Conservation (phyloP, 345 rosid genomes). For the Viola odorata region DNA sequence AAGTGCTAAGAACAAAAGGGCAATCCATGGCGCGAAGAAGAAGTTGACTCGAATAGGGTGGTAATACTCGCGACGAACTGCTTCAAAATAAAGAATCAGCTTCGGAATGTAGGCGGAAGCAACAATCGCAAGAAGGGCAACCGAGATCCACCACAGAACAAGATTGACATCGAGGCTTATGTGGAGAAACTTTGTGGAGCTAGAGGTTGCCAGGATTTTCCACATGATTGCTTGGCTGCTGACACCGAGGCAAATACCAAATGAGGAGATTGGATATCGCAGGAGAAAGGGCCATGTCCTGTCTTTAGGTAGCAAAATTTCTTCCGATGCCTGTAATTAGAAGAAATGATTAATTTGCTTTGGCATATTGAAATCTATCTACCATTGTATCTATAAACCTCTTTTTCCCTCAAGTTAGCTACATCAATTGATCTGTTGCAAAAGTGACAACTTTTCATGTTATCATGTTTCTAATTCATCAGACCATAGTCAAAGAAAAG, state of each 20-base stretch:
- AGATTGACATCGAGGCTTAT: conserved; percentile 38
- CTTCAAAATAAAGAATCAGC: conserved; percentile 63
- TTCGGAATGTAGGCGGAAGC: conserved; percentile 55
- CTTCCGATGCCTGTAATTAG: conserved; percentile 51
- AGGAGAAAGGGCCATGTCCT: conserved; percentile 92
- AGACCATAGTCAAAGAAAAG: no score
- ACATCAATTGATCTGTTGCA: no score
- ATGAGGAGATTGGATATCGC: conserved; percentile 66
- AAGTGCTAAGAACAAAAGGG: conserved; percentile 62
- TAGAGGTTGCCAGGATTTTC: conserved; percentile 65
- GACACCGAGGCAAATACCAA: conserved; percentile 90
- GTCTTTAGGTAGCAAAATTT: conserved; percentile 69
- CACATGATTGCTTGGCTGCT: conserved; percentile 92
- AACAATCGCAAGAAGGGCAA: conserved; percentile 43
- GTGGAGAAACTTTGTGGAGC: conserved; percentile 66
- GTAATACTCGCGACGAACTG: conserved; percentile 78
- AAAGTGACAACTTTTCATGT: no score
- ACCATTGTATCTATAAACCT: no score
- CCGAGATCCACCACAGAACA: conserved; percentile 63
- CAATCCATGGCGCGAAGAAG: conserved; percentile 91
- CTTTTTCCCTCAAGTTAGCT: no score
- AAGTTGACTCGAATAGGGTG: conserved; percentile 89
- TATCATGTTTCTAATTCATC: no score
- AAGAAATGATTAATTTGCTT: conserved; percentile 34
- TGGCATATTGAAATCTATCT: no score